Conservation (phyloP, 2,329 filamentous ascomycete species). For the Epichloe baconii region DNA sequence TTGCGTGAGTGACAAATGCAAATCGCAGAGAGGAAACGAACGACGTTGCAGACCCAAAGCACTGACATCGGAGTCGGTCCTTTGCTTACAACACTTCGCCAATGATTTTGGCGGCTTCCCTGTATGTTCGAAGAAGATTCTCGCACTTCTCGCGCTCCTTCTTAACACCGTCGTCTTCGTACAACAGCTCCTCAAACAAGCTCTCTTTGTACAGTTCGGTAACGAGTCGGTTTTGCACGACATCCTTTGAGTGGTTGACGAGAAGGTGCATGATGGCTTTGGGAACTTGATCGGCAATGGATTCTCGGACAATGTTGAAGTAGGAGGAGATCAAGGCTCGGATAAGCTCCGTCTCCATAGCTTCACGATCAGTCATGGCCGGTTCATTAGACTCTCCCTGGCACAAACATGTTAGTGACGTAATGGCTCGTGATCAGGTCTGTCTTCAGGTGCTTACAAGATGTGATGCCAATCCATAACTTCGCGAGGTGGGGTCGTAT, state of each 20-base stretch:
- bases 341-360: constrained; percentile 95
- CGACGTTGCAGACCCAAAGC: no score
- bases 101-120: constrained; percentile 95
- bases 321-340: constrained; percentile 93
- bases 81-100: constrained; percentile 68
- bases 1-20: no score
- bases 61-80: no score
- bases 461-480: constrained; percentile 33
- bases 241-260: constrained; percentile 96
- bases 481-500: constrained; percentile 28
- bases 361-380: constrained; percentile 86
- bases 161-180: constrained; percentile 96
- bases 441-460: constrained; percentile 38
- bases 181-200: constrained; percentile 82
- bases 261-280: constrained; percentile 98
- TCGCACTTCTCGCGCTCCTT: constrained; percentile 98
- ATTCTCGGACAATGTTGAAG: constrained; percentile 97
- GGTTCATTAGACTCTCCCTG: constrained; percentile 57
- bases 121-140: constrained; percentile 86
- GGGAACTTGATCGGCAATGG: constrained; percentile 95
- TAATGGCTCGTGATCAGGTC: not conserved
- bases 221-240: constrained; percentile 91
- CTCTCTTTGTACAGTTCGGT: constrained; percentile 90
- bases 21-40: no score
- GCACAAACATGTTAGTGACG: constrained; percentile 7